Base-by-base conservation (phyloP, 306 rosid genomes). In the Bauhinia variegata region DNA sequence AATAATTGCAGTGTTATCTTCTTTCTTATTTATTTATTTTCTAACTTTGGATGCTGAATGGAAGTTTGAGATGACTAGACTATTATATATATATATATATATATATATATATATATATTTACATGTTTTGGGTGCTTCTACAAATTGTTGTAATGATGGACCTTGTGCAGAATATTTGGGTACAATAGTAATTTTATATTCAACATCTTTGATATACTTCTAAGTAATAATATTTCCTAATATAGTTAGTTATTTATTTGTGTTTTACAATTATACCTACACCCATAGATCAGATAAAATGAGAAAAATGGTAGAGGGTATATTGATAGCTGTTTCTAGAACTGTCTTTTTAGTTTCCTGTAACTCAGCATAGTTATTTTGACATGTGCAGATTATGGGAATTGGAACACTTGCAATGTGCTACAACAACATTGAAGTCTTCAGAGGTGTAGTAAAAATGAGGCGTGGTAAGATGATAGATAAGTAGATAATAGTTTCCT, bases 371-470 rank as follows among this genome's bases (percentile, higher is more conserved):
- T 71, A 43, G 78, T 75, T 65, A 68, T 63, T 63, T 5, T 73
- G 70, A 60, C 57, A 61, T 78, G 19, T 74, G 23, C 38, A 93
- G 99, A 65, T 93, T 76, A 93, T 93, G 99, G 91, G 97, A 48
- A 90, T 93, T 73, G 99, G 99, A 70, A 93, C 99, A 31, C 81
- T 90, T 52, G 95, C 95, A 38, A 63, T 88, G 52, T 93, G 99
- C 86, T 93, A 88, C 88, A 86, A 93, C 81, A 93, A 93, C 75
- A 72, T 85, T 18, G 83, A 82, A 72, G 85, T 93, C 81, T 93
- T 93, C 89, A 81, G 96, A 86, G 96, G 97, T 65, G 97, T 93
- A 19, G 97, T 93, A 60, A 93, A 93, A 86, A 78, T 93, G 97
- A 85, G 99, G 84, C 90, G 99, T 17, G 99, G 99, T 93, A 79